Evolutionary conservation across 805 yeast genomes (phyloP), one percentile per base, ranked within the genome.

Genomic region (Lipomyces spencermartinsiae): DNA sequence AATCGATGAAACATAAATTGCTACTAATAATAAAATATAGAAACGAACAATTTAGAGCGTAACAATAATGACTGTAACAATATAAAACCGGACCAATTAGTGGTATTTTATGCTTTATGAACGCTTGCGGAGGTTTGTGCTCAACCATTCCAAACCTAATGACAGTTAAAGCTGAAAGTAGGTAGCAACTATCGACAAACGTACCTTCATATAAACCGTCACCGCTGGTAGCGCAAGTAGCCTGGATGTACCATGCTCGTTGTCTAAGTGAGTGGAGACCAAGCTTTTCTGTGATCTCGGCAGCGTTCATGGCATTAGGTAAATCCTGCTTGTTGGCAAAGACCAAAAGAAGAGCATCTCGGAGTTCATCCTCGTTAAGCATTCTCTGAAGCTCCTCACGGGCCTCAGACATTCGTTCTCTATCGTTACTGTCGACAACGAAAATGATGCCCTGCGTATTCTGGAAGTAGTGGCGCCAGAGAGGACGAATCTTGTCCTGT

Each of bases 401-500:
- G 31, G 95, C 90, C 78, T 90, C 95, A 62, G 86, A 88, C 73
- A 93, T 80, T 75, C 97, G 84, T 39, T 83, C 85, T 58, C 80
- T 77, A 79, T 93, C 97, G 7, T 90, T 86, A 5, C 92, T 85
- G 79, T 93, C 98, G 68, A 93, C 89, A 64, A 93, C 98, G 78
- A 91, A 93, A 64, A 93, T 92, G 67, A 93, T 84, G 9, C 97
- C 97, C 76, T 92, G 90, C 4, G 97, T 92, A 51, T 97, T 97
- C 12, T 97, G 91, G 80, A 90, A 92, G 80, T 93, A 93, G 77
- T 93, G 97, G 79, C 97, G 87, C 98, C 98, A 93, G 67, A 93
- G 83, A 0, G 96, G 97, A 76, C 97, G 86, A 73, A 93, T 86
- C 78, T 96, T 84, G 75, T 91, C 96, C 82, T 92, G 98, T 77